Evolutionary conservation across 2,329 filamentous ascomycete species (phyloP), one percentile per base, ranked within the genome.

Genomic region (Elsinoe fawcettii): DNA sequence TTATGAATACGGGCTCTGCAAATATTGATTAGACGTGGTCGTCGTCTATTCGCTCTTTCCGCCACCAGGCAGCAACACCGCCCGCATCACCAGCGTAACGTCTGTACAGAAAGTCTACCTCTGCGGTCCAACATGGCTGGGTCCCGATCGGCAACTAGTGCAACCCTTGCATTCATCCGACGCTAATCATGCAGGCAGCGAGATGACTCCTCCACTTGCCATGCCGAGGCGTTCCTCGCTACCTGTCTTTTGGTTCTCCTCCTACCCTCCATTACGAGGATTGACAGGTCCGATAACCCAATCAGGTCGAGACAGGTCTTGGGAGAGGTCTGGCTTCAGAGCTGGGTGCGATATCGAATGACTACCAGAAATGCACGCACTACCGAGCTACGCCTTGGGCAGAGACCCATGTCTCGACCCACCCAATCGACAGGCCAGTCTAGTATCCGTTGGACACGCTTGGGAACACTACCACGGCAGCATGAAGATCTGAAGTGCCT

Each of bases 141-240:
- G 32, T 22, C 5, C 49, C 12, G 49, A 53, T 53, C 49, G 49
- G 20, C 49, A 22, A 16, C 49, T 53, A 53, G 49, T 37, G 49
- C 32, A 53, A 30, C 18, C 20, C 34, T 39, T 53, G 49, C 49
- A 53, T 53, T 49, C 23, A 27, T 16, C 32, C 32, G 27, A 32
- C 23, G 32, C 49, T 53, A 53, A 32, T 37, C 32, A 53, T 53
- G 32, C 49, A 53, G 49, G 49, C 49, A 53, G 49, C 49, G 20
- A 53, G 27, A 53, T 53, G 49, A 53, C 49, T 53, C 49, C 49
- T 23, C 32, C 32, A n/a, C 14, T 20, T 53, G 30, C 30, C 49
- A 53, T 39, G 49, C 34, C 49, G 49, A 53, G 49, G 49, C 49
- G 49, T 53, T 53, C 49, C 49, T 53, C 49, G 49, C 49, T 53